Base-by-base conservation (phyloP, 2,329 filamentous ascomycete species). In the Aspergillus sclerotialis region DNA sequence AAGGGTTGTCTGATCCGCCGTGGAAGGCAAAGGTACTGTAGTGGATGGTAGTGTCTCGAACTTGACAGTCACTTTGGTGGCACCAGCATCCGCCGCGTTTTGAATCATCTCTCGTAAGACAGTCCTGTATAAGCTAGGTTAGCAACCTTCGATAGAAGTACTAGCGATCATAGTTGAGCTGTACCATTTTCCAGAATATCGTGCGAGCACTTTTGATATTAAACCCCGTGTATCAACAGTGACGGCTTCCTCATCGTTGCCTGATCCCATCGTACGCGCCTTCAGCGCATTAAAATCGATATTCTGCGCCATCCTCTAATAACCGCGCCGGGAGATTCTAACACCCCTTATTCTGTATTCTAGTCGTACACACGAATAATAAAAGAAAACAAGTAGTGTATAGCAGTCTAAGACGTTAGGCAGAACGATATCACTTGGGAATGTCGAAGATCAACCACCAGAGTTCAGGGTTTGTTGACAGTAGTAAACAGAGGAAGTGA, bases 51-150 rank as follows among this genome's bases (percentile, higher is more conserved):
- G 63, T 2, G 90, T 94, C 60, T 98, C 90, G 70, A 92, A 94
- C 50, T 84, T 89, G 56, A 98, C 86, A 29, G 78, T 84, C 48
- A 96, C 90, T 36, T 80, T 89, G 11, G 81, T 84, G 30, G 92
- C 92, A 55, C 89, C 85, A 14, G 92, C 92, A 67, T 98, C 92
- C 44, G 92, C 90, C n/a, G 92, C 92, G 58, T 98, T 98, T 56
- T 98, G 92, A 28, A 98, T 88, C 41, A 98, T 79, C 60, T 98
- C 92, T 69, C 92, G 79, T 12, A 98, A 67, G 9, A 78, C 79
- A 9, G 76, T 80, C 60, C 61, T 64, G 25, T 42, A 17, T 11
- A 25, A 26, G 16, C 9, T n/a, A 10, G 11, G 15, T 52, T 30
- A 53, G 42, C 24, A 37, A 42, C n/a, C 33, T 15, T 7, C 30